phyloP scores from a whole-genome alignment of 2,329 filamentous ascomycete species.

The Cercospora brassicicola region DNA sequence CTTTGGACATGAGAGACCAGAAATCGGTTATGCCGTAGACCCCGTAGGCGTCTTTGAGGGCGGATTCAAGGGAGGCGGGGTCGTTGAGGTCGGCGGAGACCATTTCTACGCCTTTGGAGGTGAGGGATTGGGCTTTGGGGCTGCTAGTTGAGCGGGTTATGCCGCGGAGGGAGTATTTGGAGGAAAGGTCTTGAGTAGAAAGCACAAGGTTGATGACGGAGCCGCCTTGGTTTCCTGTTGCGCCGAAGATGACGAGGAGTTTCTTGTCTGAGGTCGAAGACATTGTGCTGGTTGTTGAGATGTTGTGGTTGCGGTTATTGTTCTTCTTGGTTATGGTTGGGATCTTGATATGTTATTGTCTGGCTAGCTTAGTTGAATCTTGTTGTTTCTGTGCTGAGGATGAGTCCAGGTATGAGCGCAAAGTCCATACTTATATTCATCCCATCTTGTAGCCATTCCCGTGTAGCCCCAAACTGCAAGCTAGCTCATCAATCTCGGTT shows the following conservation, averaged over 20 bases:
- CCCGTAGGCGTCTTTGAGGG: slow-evolving; percentile 50
- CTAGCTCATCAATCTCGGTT: background rate
- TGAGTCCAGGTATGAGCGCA: background rate
- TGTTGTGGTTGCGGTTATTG: background rate
- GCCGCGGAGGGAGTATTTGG: slow-evolving; percentile 55
- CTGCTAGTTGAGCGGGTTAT: slow-evolving; percentile 55
- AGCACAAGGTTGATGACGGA: slow-evolving; percentile 53
- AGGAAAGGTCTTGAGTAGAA: slow-evolving; percentile 46
- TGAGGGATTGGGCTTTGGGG: slow-evolving; percentile 48
- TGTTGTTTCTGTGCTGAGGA: background rate
- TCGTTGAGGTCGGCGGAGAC: slow-evolving; percentile 56
- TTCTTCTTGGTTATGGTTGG: background rate
- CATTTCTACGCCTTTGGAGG: slow-evolving; percentile 52
- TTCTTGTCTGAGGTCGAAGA: slow-evolving; percentile 36
- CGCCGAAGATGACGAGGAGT: slow-evolving; percentile 59
- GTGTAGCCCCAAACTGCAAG: background rate
- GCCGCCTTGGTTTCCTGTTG: slow-evolving; percentile 62
- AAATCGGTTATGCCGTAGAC: slow-evolving; percentile 57
- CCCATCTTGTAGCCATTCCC: background rate
- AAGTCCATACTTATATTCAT: background rate
- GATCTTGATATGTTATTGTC: background rate
- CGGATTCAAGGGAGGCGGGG: slow-evolving; percentile 46
- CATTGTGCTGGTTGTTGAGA: slow-evolving; percentile 15
- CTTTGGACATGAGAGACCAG: slow-evolving; percentile 45
- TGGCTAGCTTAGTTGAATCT: background rate